Evolutionary conservation across 1,284 basidiomycete species (phyloP), one percentile per base, ranked within the genome.

Genomic region (Sanghuangporus baumii): DNA sequence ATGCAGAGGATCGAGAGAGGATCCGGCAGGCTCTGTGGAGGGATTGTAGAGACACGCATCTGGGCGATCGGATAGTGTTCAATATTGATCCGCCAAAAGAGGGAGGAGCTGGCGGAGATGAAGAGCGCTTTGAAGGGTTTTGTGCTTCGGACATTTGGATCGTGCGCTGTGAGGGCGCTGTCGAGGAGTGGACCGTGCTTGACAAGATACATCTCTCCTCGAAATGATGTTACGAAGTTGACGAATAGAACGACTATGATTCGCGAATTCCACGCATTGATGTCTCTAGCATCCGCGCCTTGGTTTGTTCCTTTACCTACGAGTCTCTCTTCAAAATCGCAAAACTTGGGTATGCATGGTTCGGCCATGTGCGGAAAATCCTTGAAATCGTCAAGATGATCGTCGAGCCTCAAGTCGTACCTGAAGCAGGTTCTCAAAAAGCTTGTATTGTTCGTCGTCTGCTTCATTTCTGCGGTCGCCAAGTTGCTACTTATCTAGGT

Each of bases 61-160:
- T 62, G 3, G 66, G 68, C 6, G 71, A 69, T 34, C 36, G 58
- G 11, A 52, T 64, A 36, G 54, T 41, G 18, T 60, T 64, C 43
- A 11, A 57, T 41, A 7, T 58, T 14, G 47, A 18, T 37, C 26
- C 3, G 26, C 3, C 3, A 2, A 31, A 31, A 31, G 56, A 41
- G 40, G 40, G 23, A 16, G 56, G 56, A 18, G n/a, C 62, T 55
- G 20, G 55, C 34, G 26, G 66, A 12, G 70, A 70, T 47, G 63
- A 70, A 63, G 69, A 68, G 60, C 72, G 74, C 20, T 74, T 88
- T 7, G 68, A 71, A 6, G 78, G 79, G 4, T 85, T 87, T 60
- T 70, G 73, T 12, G 79, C 78, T 3, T 68, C 68, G 20, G 86
- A 88, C 68, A 75, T 89, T 43, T 90, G 88, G 88, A 70, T 85